A percentile compares a stretch with the other conserved stretches of the same genome.
phyloP scores from a whole-genome alignment of 1,284 basidiomycete species.

The Fomitiporia mediterranea region DNA sequence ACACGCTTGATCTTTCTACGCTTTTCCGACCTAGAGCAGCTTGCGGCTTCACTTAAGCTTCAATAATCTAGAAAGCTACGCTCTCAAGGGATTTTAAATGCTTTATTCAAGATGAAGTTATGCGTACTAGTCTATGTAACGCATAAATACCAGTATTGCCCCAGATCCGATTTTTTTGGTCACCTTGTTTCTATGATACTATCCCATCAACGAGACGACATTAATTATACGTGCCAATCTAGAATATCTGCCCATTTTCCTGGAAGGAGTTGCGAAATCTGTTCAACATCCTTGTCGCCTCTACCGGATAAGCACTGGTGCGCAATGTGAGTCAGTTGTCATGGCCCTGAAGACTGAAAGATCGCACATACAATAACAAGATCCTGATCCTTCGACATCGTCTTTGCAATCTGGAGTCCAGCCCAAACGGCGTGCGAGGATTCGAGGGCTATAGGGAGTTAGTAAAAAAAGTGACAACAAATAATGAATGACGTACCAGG shows the following conservation, averaged over 20 bases:
- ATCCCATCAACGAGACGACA: too few species aligned
- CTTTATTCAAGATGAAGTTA: too few species aligned
- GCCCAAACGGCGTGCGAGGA: slow-evolving; percentile 96
- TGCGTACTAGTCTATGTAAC: too few species aligned
- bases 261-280: slow-evolving; percentile 80
- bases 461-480: slow-evolving; percentile 14
- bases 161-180: too few species aligned
- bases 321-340: not conserved
- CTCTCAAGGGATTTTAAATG: too few species aligned
- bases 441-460: slow-evolving; percentile 76
- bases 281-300: slow-evolving; percentile 93
- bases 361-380: slow-evolving; percentile 76
- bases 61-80: too few species aligned
- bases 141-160: too few species aligned
- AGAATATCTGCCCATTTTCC: slow-evolving; percentile 85
- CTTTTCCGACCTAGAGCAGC: too few species aligned
- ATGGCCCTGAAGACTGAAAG: slow-evolving; percentile 8
- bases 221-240: slow-evolving; percentile 77
- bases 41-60: too few species aligned
- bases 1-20: too few species aligned
- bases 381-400: slow-evolving; percentile 78
- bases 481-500: slow-evolving; percentile 54
- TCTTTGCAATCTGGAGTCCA: slow-evolving; percentile 82
- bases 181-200: too few species aligned
- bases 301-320: slow-evolving; percentile 80